phyloP scores from a whole-genome alignment of 2,329 filamentous ascomycete species.

The Verruconis gallopava region DNA sequence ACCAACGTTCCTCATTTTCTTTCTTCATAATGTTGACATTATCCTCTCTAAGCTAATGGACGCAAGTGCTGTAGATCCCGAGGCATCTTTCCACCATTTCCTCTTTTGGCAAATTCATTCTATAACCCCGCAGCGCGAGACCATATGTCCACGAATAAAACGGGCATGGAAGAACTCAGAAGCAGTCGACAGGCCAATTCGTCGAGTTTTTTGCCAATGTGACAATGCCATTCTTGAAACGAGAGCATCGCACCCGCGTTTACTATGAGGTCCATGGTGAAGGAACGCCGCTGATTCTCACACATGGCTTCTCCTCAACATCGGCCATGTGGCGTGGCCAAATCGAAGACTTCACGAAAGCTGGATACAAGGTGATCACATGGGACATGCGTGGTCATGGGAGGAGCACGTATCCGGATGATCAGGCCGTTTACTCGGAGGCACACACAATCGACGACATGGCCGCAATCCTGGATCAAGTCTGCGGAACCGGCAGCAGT shows the following conservation, averaged over 20 bases:
- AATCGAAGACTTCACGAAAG: slow-evolving; percentile 12
- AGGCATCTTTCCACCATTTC: too few species aligned
- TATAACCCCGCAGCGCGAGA: too few species aligned
- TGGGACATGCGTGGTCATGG: slow-evolving; percentile 20
- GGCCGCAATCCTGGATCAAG: slow-evolving; percentile 15
- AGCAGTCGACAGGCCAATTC: too few species aligned
- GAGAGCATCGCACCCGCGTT: slow-evolving; percentile 13
- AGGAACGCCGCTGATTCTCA: slow-evolving; percentile 15
- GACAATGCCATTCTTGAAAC: slow-evolving; percentile 4
- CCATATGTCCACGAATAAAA: too few species aligned
- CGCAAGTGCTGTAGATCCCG: too few species aligned
- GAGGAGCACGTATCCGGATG: slow-evolving; percentile 14
- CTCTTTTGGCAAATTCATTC: too few species aligned
- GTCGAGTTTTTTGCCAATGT: too few species aligned
- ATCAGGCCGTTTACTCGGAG: slow-evolving; percentile 15
- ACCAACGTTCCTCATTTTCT: too few species aligned
- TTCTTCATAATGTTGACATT: too few species aligned
- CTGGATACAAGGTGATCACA: slow-evolving; percentile 15
- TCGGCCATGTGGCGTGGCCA: slow-evolving; percentile 18
- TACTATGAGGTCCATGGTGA: slow-evolving; percentile 17
- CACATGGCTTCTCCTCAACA: slow-evolving; percentile 19
- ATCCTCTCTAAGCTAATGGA: too few species aligned
- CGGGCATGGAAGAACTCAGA: too few species aligned
- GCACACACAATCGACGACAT: slow-evolving; percentile 18
- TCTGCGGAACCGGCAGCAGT: slow-evolving; percentile 12